phyloP scores from a whole-genome alignment of 2,329 filamentous ascomycete genomes.

The Curvularia sp. region DNA sequence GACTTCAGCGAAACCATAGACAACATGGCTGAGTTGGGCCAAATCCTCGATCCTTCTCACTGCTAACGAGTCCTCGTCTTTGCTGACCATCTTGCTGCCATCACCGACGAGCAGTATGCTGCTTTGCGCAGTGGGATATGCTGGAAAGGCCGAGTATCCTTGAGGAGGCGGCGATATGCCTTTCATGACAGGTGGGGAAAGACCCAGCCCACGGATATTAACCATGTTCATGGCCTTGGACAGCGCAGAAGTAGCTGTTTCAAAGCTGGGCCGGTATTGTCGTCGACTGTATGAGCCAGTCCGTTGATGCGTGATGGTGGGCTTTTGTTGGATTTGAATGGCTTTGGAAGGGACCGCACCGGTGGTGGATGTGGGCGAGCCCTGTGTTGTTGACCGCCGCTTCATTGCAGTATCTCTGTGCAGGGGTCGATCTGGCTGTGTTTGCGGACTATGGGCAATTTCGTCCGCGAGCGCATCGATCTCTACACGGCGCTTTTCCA shows the following conservation, averaged over 20 bases:
- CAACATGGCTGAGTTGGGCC: constrained; percentile 91
- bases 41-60: constrained; percentile 88
- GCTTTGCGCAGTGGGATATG: constrained; percentile 78
- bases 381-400: constrained; percentile 81
- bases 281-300: constrained; percentile 81
- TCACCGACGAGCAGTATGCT: constrained; percentile 70
- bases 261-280: constrained; percentile 74
- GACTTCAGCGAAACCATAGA: constrained; percentile 97
- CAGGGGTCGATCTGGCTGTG: constrained; percentile 54
- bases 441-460: constrained; percentile 79
- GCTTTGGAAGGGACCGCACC: constrained; percentile 76
- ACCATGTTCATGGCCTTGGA: constrained; percentile 95
- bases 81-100: constrained; percentile 65
- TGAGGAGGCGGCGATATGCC: constrained; percentile 76
- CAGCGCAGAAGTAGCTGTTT: constrained; percentile 86
- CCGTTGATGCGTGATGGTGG: constrained; percentile 70
- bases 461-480: constrained; percentile 98
- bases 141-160: constrained; percentile 81
- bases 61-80: constrained; percentile 81
- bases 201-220: constrained; percentile 76
- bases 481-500: constrained; percentile 94
- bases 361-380: constrained; percentile 70
- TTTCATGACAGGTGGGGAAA: constrained; percentile 66
- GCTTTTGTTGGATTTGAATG: constrained; percentile 74
- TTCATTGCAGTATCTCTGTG: constrained; percentile 70